Percentiles rank a stretch among this genome's conserved stretches.
Evolutionary conservation across 2,329 filamentous ascomycete species (phyloP).

Genomic region (Dothideomycetes sp.): DNA sequence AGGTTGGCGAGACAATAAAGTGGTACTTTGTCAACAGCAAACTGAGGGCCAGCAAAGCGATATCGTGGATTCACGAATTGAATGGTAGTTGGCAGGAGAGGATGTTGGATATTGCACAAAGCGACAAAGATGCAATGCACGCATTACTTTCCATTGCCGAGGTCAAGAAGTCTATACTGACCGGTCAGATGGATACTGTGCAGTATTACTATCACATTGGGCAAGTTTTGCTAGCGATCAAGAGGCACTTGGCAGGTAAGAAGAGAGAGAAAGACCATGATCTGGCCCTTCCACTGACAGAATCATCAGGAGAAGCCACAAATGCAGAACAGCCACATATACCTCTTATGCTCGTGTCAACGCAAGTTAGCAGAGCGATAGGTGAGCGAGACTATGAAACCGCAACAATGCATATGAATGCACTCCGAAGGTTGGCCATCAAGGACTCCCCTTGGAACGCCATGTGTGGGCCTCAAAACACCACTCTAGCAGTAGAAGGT

Average conservation of each 20-base stretch:
- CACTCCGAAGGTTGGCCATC: background rate
- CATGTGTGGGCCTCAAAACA: background rate
- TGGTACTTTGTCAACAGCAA: background rate
- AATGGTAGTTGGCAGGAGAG: background rate
- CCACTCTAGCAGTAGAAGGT: background rate
- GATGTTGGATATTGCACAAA: background rate
- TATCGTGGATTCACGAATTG: background rate
- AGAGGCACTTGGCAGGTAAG: background rate
- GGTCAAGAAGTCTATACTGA: background rate
- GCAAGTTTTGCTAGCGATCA: background rate
- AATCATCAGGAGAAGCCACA: background rate
- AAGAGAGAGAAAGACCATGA: background rate
- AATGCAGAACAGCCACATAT: background rate
- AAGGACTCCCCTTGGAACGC: background rate
- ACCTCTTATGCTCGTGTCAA: background rate
- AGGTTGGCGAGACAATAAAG: background rate
- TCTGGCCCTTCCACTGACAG: background rate
- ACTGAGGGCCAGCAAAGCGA: background rate
- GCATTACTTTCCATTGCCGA: background rate
- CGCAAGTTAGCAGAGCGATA: background rate
- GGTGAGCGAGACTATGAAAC: background rate
- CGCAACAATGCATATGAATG: background rate
- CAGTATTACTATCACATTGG: background rate
- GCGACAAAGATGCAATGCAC: background rate
- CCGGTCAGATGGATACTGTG: background rate